phyloP scores from a whole-genome alignment of 306 rosid species.

The Prinsepia uniflora region DNA sequence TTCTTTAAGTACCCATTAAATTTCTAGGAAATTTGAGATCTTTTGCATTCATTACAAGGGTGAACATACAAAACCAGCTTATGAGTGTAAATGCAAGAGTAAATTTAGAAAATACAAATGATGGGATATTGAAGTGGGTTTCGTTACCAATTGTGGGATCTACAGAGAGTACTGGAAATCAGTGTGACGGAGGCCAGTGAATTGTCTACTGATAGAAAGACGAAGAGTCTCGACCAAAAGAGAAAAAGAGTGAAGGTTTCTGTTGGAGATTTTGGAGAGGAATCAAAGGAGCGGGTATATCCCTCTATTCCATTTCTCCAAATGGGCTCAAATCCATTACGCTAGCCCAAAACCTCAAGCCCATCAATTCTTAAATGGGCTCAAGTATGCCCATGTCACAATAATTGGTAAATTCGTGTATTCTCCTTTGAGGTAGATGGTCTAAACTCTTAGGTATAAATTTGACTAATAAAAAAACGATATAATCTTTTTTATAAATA shows the following conservation, averaged over 20 bases:
- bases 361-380: neutral
- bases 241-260: neutral
- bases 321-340: neutral
- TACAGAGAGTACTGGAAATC: neutral
- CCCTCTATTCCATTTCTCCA: neutral
- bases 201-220: neutral
- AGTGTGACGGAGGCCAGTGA: neutral
- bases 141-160: slow-evolving; percentile 1
- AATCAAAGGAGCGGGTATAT: neutral
- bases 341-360: neutral
- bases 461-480: no score
- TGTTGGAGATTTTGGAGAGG: neutral
- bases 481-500: no score
- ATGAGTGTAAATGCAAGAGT: neutral
- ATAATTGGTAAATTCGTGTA: no score
- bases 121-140: neutral
- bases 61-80: neutral
- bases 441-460: no score
- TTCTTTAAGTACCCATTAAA: neutral
- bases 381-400: neutral
- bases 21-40: neutral
- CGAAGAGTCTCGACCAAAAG: no score
- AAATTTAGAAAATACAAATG: neutral
- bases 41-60: neutral
- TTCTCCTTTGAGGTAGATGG: no score